Percentiles rank a stretch among this genome's conserved stretches.
Conservation (phyloP, 139 green algal genomes). For the Closterium sp. region DNA sequence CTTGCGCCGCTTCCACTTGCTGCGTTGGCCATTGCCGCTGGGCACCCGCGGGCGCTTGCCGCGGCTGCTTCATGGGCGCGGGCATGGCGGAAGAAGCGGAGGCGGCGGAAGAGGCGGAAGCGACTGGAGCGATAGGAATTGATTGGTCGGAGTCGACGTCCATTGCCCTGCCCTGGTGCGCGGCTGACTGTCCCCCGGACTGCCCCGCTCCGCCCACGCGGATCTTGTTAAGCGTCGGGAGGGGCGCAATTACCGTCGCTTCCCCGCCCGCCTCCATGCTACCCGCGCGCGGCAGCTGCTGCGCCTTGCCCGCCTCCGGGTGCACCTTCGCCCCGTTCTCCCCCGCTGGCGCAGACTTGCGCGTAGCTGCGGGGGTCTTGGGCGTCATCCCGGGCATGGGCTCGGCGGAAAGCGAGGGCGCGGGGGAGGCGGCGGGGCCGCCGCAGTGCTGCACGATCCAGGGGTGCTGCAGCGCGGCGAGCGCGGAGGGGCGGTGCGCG, state of each 20-base stretch:
- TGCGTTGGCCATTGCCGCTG: neutral
- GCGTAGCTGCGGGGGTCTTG: neutral
- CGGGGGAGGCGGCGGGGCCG: neutral
- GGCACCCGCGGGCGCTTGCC: neutral
- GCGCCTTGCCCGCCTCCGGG: neutral
- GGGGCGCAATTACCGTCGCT: neutral
- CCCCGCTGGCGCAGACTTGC: neutral
- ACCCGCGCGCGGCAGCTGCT: neutral
- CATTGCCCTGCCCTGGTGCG: neutral
- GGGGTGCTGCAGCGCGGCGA: neutral
- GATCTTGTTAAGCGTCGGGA: neutral
- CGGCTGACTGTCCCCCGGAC: neutral
- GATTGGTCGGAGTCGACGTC: neutral
- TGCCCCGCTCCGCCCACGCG: neutral
- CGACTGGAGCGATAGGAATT: neutral
- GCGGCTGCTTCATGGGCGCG: neutral
- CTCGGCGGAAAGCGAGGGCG: neutral
- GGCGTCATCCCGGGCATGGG: neutral
- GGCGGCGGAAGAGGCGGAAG: neutral
- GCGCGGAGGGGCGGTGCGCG: neutral
- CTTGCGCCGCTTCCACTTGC: neutral
- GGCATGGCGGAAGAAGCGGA: neutral
- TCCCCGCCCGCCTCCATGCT: neutral
- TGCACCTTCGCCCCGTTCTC: neutral
- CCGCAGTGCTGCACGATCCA: conserved; percentile 7